phyloP scores from a whole-genome alignment of 2,329 filamentous ascomycete genomes.

The Calonectria henricotiae region DNA sequence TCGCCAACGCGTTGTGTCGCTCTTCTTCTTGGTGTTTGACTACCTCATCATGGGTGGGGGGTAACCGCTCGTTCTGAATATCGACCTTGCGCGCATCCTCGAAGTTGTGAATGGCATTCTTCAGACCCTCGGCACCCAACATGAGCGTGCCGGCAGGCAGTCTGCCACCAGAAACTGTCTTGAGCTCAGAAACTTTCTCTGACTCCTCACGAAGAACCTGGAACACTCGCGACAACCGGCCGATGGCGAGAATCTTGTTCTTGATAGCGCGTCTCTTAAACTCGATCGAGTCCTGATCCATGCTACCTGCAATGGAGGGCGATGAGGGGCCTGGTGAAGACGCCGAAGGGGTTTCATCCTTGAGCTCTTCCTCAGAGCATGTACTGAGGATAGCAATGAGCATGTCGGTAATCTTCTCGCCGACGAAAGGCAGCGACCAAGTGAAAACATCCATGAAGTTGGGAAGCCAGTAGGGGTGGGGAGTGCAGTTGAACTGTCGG shows the following conservation, averaged over 20 bases:
- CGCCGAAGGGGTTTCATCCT: constrained; percentile 85
- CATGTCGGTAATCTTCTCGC: constrained; percentile 99
- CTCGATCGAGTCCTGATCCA: constrained; percentile 90
- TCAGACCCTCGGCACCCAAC: constrained; percentile 98
- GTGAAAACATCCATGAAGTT: constrained; percentile 99
- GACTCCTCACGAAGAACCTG: constrained; percentile 98
- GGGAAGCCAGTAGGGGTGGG: constrained; percentile 98
- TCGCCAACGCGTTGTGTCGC: constrained; percentile 85
- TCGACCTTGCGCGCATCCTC: constrained; percentile 98
- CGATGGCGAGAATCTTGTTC: constrained; percentile 99
- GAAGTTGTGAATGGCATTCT: constrained; percentile 96
- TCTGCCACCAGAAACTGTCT: constrained; percentile 94
- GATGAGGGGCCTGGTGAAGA: constrained; percentile 81
- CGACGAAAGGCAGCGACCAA: constrained; percentile 99
- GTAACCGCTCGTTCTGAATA: constrained; percentile 94
- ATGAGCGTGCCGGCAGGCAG: constrained; percentile 96
- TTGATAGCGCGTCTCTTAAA: constrained; percentile 98
- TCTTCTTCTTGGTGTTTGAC: constrained; percentile 86
- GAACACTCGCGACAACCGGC: constrained; percentile 96
- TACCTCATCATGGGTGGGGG: constrained; percentile 94
- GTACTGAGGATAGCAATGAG: constrained; percentile 98
- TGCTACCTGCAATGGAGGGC: constrained; percentile 69
- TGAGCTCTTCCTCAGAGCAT: constrained; percentile 98
- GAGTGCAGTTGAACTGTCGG: constrained; percentile 99
- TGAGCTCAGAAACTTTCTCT: constrained; percentile 96